Evolutionary conservation across 176 grass and related monocot species (phyloP).

Genomic region (Eragrostis curvula): DNA sequence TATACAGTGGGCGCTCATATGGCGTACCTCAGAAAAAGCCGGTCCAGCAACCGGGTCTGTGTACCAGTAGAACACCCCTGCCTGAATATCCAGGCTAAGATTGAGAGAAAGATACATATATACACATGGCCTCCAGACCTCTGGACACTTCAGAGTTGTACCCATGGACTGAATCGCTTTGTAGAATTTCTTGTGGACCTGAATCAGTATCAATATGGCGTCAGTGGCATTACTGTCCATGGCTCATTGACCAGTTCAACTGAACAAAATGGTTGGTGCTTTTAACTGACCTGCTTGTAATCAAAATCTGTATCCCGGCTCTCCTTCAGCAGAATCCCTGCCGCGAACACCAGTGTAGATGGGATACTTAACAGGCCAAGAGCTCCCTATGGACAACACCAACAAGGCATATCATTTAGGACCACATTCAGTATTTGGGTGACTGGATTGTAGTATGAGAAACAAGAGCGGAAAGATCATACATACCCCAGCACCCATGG

Average conservation of each 20-base stretch:
- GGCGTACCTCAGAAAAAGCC: constrained; percentile 76
- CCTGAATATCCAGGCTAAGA: constrained; percentile 83
- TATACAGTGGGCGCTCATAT: too few relatives aligned
- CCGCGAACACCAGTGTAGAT: constrained; percentile 64
- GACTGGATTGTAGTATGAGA: too few relatives aligned
- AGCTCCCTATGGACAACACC: constrained; percentile 57
- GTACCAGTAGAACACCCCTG: constrained; percentile 98
- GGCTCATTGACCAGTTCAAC: background rate
- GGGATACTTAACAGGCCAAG: constrained; percentile 85
- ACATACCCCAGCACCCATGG: constrained; percentile 71
- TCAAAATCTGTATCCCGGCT: constrained; percentile 46
- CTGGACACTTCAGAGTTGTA: constrained; percentile 60
- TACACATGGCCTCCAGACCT: constrained; percentile 80
- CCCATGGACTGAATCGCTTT: constrained; percentile 62
- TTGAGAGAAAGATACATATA: constrained; percentile 73
- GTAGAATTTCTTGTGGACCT: constrained; percentile 78
- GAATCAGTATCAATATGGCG: constrained; percentile 1
- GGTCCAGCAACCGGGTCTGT: constrained; percentile 60
- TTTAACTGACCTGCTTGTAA: constrained; percentile 64
- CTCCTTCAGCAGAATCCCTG: constrained; percentile 78
- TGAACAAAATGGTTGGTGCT: background rate
- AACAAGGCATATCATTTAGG: background rate
- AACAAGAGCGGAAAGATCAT: background rate
- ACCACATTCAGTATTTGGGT: too few relatives aligned
- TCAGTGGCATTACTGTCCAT: background rate